Base-by-base conservation (phyloP, 2,329 filamentous ascomycete genomes). In the Sclerotinia borealis region DNA sequence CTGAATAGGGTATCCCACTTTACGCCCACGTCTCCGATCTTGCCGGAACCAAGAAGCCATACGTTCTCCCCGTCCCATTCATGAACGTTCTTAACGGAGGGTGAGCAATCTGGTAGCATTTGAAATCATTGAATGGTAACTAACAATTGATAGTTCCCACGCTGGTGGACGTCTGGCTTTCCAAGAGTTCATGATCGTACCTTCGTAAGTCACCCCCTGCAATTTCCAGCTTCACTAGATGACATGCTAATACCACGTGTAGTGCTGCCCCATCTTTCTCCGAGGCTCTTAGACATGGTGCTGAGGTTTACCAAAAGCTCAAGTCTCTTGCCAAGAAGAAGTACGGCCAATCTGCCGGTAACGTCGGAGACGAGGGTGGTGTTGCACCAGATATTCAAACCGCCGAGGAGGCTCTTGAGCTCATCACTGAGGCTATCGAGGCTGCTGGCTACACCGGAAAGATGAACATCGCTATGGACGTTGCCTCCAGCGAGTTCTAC, bases 401-500 rank as follows among this genome's bases (percentile, higher is more conserved):
- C 72, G 85, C 95, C 68, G 91, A 96, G 77, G 95, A 99, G 85
- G 95, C 96, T 71, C 91, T 99, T 68, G 91, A 96, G 79, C 89
- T 99, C 76, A 98, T 99, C 82, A 90, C 88, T 70, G 90, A 92
- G 56, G 89, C 95, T 76, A 99, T 99, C 71, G 91, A 97, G 81
- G 81, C 92, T 81, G 91, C 93, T 70, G 95, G 95, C 72, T 98
- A 99, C 85, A 92, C 90, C 65, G 95, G 93, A 79, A 84, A 95
- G 85, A 88, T 99, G 79, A 91, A 96, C 80, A 99, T 99, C 75
- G 95, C 95, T 77, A 96, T 99, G 92, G 95, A 99, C 76, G 93
- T 98, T 77, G 95, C 95, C 70, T 97, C 95, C 70, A 96, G 91
- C 84, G 95, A 99, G 81, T 99, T 99, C 86, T 99, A 99, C 90